Conservation (phyloP, 495 filamentous ascomycete genomes). For the Glarea lozoyensis region DNA sequence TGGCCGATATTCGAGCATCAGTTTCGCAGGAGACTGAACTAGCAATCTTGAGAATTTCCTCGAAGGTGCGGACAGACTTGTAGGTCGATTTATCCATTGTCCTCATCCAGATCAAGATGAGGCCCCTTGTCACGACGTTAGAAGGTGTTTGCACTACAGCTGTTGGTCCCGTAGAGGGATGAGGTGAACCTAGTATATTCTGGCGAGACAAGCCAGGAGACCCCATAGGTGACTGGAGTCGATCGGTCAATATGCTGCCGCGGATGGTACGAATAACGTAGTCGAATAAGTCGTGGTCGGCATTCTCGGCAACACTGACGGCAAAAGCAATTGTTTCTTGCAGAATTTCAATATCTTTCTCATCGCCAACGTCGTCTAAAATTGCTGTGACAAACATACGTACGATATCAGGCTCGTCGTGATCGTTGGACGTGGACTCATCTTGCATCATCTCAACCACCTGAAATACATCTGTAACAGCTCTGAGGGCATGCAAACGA, state of each 20-base stretch:
- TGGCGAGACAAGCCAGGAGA: slow-evolving; percentile 16
- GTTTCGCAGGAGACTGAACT: slow-evolving; percentile 41
- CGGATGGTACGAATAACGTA: slow-evolving; percentile 40
- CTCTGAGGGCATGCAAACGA: slow-evolving; percentile 58
- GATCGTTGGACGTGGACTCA: no score
- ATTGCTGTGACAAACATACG: slow-evolving; percentile 34
- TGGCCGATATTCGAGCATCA: slow-evolving; percentile 67
- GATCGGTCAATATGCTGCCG: slow-evolving; percentile 30
- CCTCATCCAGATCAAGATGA: slow-evolving; percentile 52
- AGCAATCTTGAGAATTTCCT: slow-evolving; percentile 50
- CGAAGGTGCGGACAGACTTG: slow-evolving; percentile 44
- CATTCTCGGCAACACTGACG: slow-evolving; percentile 37
- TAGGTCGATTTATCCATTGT: slow-evolving; percentile 42
- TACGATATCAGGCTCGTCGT: slow-evolving; percentile 36
- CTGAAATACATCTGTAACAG: slow-evolving; percentile 58
- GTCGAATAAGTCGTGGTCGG: slow-evolving; percentile 40
- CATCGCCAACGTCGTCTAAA: slow-evolving; percentile 40
- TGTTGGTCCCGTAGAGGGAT: not conserved
- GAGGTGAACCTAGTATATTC: slow-evolving; percentile 3
- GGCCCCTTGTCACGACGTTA: slow-evolving; percentile 45
- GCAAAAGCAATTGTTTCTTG: slow-evolving; percentile 42
- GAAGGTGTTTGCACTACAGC: slow-evolving; percentile 33
- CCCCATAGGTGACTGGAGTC: slow-evolving; percentile 25
- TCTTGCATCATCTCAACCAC: slow-evolving; percentile 48
- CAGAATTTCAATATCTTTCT: slow-evolving; percentile 43